Evolutionary conservation across 371 early-diverging fungal species (phyloP).

Genomic region (Mortierella sp.): DNA sequence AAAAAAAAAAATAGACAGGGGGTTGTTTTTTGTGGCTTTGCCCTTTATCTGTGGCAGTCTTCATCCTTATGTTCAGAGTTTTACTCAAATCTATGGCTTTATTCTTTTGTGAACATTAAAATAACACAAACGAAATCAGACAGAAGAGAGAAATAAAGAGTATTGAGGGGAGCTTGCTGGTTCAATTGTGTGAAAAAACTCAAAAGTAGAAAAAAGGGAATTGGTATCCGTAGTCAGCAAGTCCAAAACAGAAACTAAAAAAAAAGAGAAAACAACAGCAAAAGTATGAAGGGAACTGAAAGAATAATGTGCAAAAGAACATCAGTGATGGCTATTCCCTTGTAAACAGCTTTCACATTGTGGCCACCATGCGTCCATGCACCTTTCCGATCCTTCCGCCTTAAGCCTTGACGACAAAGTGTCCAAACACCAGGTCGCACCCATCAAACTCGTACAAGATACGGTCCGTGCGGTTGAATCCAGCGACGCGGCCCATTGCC

Average conservation of each 20-base stretch:
- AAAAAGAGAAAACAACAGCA: conserved; percentile 4
- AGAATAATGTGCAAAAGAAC: not conserved
- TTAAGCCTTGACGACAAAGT: conserved; percentile 61
- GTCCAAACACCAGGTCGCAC: conserved; percentile 79
- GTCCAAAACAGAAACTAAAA: conserved; percentile 13
- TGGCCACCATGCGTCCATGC: not conserved
- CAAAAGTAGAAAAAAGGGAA: conserved; percentile 27
- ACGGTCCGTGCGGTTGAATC: conserved; percentile 72
- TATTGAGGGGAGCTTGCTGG: conserved; percentile 2
- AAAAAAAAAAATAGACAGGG: too few species aligned
- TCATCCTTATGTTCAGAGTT: too few species aligned
- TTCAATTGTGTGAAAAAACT: conserved; percentile 16
- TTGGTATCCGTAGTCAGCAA: conserved; percentile 28
- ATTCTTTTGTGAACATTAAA: too few species aligned
- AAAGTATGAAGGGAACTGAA: not conserved
- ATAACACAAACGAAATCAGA: too few species aligned
- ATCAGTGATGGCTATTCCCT: not conserved
- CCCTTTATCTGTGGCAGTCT: too few species aligned
- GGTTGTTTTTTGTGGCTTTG: too few species aligned
- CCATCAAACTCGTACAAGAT: conserved; percentile 85
- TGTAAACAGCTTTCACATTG: not conserved
- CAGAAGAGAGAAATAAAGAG: too few species aligned
- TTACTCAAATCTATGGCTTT: too few species aligned
- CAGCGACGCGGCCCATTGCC: conserved; percentile 59
- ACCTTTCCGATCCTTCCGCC: not conserved